phyloP scores from a whole-genome alignment of 2,329 filamentous ascomycete genomes.

The Cadophora malorum region DNA sequence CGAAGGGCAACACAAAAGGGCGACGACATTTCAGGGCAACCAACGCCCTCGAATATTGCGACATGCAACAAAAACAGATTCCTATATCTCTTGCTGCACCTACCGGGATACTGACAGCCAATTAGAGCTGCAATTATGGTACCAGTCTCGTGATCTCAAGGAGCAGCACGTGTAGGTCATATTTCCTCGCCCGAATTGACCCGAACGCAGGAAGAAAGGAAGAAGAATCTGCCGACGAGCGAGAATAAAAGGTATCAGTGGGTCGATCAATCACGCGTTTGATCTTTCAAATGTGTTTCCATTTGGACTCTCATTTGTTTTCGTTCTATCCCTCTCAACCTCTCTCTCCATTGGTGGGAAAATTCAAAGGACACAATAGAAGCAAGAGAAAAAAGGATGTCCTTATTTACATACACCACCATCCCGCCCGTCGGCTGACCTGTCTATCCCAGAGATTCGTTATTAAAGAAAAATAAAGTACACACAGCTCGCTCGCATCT shows the following conservation, averaged over 20 bases:
- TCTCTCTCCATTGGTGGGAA: not conserved
- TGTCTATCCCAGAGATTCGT: conserved; percentile 36
- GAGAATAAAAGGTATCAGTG: not conserved
- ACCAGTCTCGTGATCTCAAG: not conserved
- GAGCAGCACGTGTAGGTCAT: not conserved
- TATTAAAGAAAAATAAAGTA: conserved; percentile 34
- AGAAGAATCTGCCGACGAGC: conserved; percentile 21
- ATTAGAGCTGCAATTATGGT: not conserved
- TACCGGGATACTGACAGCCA: not conserved
- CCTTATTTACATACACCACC: conserved; percentile 29
- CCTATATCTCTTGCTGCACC: not conserved
- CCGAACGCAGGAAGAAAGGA: not conserved
- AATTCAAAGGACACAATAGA: not conserved
- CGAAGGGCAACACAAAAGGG: conserved; percentile 11
- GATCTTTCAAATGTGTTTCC: not conserved
- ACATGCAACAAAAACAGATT: conserved; percentile 31
- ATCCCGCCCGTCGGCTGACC: conserved; percentile 9
- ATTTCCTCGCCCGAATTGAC: not conserved
- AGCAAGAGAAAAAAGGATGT: not conserved
- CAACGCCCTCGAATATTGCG: conserved; percentile 28
- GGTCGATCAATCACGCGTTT: not conserved
- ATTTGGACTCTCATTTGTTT: not conserved
- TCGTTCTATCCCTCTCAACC: not conserved
- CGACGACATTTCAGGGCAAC: not conserved
- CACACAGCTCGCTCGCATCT: conserved; percentile 12